A percentile compares a stretch with the other conserved stretches of the same genome.
Evolutionary conservation across 2,329 filamentous ascomycete species (phyloP).

Genomic region (Epichloe gansuensis): DNA sequence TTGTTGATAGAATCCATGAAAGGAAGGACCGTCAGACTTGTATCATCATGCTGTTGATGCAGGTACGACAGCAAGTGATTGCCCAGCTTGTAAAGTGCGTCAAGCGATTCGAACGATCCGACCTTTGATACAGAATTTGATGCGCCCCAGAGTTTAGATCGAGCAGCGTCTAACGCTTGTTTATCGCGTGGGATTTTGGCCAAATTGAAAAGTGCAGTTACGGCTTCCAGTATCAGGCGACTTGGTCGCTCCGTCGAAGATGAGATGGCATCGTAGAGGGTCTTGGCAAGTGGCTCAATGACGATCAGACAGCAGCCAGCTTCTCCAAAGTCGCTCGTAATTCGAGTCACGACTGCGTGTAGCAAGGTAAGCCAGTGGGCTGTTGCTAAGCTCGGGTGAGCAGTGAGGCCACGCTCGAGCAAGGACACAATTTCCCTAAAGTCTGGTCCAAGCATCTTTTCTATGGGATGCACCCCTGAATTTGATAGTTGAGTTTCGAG

Average conservation of each 20-base stretch:
- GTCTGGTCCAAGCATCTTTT: constrained; percentile 47
- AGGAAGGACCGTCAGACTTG: constrained; percentile 15
- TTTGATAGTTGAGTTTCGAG: constrained; percentile 20
- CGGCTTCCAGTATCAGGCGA: constrained; percentile 23
- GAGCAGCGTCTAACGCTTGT: constrained; percentile 51
- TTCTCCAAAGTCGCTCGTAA: constrained; percentile 52
- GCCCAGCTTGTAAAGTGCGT: constrained; percentile 50
- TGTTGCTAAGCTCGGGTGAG: constrained; percentile 34
- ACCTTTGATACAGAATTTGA: constrained; percentile 15
- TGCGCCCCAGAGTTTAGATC: constrained; percentile 48
- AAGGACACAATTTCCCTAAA: constrained; percentile 59
- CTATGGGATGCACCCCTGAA: constrained; percentile 5
- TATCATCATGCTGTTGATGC: constrained; percentile 35
- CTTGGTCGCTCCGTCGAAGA: constrained; percentile 5
- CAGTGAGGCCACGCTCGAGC: constrained; percentile 46
- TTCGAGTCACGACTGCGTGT: constrained; percentile 39
- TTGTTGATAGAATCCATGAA: constrained; percentile 16
- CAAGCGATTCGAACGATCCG: constrained; percentile 50
- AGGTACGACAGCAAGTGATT: constrained; percentile 36
- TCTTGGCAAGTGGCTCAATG: constrained; percentile 57
- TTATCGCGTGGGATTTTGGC: constrained; percentile 45
- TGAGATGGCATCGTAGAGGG: constrained; percentile 25
- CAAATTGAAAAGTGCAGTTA: constrained; percentile 24
- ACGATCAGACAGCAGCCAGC: constrained; percentile 52
- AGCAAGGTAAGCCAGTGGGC: constrained; percentile 43